Percentiles rank a stretch among this genome's conserved stretches.
These are phyloP conservation scores for Coniochaeta ligniaria DNA, from an alignment of 2,329 filamentous ascomycete species.

Conservation along the genomic window DNA sequence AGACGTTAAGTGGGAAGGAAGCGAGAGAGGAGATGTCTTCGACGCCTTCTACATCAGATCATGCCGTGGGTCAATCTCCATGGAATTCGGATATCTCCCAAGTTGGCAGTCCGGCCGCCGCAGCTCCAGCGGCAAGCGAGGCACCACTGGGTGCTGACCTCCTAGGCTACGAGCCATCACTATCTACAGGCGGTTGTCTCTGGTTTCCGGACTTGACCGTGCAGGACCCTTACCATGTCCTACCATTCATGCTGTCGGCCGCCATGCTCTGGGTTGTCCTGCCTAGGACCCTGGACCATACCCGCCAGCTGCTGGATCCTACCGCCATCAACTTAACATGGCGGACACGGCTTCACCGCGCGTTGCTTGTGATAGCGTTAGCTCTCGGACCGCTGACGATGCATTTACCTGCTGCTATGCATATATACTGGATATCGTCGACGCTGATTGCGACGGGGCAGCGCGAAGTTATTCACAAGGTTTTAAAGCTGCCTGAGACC, in stretches of 20 bases:
- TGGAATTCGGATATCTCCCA: background rate
- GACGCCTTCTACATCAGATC: background rate
- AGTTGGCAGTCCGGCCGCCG: background rate
- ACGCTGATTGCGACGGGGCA: constrained; percentile 9
- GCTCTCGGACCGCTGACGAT: constrained; percentile 27
- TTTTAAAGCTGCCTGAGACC: background rate
- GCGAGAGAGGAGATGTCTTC: background rate
- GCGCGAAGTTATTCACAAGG: background rate
- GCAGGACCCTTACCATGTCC: constrained; percentile 41
- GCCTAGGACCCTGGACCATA: constrained; percentile 17
- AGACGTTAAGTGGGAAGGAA: background rate
- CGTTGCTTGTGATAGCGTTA: constrained; percentile 20
- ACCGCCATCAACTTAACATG: background rate
- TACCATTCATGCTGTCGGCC: constrained; percentile 34
- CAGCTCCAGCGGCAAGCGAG: background rate
- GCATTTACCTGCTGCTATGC: constrained; percentile 31
- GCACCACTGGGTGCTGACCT: constrained; percentile 8
- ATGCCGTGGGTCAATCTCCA: background rate
- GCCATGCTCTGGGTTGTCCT: constrained; percentile 25
- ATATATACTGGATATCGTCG: constrained; percentile 35
- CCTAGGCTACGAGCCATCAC: constrained; percentile 16
- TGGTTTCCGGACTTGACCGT: constrained; percentile 49
- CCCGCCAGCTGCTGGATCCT: constrained; percentile 17
- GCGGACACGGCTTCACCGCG: constrained; percentile 16
- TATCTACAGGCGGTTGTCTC: constrained; percentile 43